Evolutionary conservation across 1,139 yeast species (phyloP).

Genomic region (Magnusiomyces suaveolens): DNA sequence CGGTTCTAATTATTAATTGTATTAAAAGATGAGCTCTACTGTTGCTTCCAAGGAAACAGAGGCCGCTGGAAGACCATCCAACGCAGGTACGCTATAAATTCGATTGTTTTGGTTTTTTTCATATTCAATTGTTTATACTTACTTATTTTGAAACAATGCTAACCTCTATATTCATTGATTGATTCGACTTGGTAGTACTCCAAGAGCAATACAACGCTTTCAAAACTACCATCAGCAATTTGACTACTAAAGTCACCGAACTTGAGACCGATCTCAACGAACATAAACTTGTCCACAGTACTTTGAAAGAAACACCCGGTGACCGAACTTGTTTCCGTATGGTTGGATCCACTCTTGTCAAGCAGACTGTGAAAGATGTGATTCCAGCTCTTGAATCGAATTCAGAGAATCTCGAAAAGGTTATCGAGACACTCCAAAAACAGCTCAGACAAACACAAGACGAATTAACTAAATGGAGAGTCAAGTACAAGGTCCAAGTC

Average conservation of each 20-base stretch:
- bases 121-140: neutral
- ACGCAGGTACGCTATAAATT: slow-evolving; percentile 11
- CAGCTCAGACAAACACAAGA: slow-evolving; percentile 33
- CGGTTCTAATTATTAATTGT: neutral
- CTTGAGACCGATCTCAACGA: slow-evolving; percentile 37
- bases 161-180: no score
- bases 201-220: slow-evolving; percentile 37
- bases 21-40: neutral
- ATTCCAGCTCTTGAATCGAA: slow-evolving; percentile 58
- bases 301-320: slow-evolving; percentile 43
- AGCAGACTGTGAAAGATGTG: slow-evolving; percentile 70
- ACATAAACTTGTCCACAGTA: slow-evolving; percentile 43
- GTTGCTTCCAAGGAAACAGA: neutral
- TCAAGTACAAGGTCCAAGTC: slow-evolving; percentile 36
- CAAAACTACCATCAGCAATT: slow-evolving; percentile 32
- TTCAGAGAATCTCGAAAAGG: slow-evolving; percentile 34
- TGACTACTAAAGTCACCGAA: slow-evolving; percentile 35
- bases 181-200: slow-evolving; percentile 31
- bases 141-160: no score
- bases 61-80: slow-evolving; percentile 8
- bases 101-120: neutral
- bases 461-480: slow-evolving; percentile 34
- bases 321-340: slow-evolving; percentile 80
- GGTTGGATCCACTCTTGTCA: slow-evolving; percentile 89
- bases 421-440: slow-evolving; percentile 28